Conservation (phyloP, 75 land plant genomes). For the Cunninghamia lanceolata region DNA sequence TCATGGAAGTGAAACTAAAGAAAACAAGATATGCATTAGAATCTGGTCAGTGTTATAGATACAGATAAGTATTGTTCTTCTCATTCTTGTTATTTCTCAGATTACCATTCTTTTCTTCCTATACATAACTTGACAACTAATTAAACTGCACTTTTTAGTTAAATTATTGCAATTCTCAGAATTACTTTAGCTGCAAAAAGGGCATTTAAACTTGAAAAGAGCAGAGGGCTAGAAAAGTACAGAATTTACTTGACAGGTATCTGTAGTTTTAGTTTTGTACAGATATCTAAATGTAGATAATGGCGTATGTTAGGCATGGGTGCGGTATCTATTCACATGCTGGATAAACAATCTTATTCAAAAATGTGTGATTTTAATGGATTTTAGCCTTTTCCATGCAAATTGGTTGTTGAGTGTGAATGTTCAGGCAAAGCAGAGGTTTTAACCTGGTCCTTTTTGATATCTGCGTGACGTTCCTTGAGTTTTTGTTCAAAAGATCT, state of each 20-base stretch:
- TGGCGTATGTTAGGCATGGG: background rate
- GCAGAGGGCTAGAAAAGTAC: too few species aligned
- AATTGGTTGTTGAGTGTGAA: background rate
- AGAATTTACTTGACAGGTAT: too few species aligned
- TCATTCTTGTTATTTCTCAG: background rate
- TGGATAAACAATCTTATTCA: background rate
- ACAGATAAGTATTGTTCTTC: background rate
- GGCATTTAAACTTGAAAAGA: too few species aligned
- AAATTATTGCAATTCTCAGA: background rate
- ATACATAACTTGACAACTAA: background rate
- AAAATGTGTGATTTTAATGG: background rate
- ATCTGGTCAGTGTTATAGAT: background rate
- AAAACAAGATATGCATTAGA: background rate
- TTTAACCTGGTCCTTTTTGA: too few species aligned
- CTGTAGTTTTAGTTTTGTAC: too few species aligned
- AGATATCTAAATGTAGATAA: background rate
- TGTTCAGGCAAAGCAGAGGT: background rate
- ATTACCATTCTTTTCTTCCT: background rate
- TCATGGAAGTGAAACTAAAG: too few species aligned
- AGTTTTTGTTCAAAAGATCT: too few species aligned
- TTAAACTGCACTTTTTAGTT: background rate
- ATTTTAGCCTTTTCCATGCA: background rate
- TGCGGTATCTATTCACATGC: background rate
- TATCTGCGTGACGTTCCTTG: too few species aligned
- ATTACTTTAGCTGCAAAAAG: background rate